Evolutionary conservation across 2,329 filamentous ascomycete species (phyloP).

Genomic region (Fusarium xylarioides): DNA sequence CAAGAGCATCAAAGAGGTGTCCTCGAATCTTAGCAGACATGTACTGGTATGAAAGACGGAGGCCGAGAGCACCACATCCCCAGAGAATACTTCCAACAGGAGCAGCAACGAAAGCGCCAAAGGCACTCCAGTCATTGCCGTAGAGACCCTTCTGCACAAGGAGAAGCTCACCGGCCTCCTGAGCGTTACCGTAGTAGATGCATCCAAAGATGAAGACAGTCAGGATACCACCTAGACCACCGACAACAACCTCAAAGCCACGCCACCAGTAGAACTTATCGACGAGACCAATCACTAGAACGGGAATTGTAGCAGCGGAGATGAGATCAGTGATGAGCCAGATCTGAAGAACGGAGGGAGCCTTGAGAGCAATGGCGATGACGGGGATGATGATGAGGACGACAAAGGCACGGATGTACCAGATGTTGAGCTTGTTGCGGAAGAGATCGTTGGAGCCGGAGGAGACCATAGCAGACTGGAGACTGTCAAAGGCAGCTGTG

Average conservation of each 20-base stretch:
- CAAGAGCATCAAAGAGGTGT: conserved; percentile 72
- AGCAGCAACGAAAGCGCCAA: conserved; percentile 84
- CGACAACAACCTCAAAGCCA: conserved; percentile 82
- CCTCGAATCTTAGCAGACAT: conserved; percentile 65
- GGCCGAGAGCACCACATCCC: conserved; percentile 69
- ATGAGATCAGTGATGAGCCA: conserved; percentile 85
- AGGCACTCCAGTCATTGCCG: conserved; percentile 80
- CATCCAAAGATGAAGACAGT: conserved; percentile 84
- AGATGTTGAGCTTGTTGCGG: conserved; percentile 80
- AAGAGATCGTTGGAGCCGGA: conserved; percentile 86
- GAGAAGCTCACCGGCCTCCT: conserved; percentile 72
- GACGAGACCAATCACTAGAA: conserved; percentile 75
- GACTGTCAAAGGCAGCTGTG: conserved; percentile 80
- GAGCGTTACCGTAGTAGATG: conserved; percentile 77
- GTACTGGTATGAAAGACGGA: conserved; percentile 69
- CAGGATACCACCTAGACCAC: conserved; percentile 79
- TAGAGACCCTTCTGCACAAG: conserved; percentile 79
- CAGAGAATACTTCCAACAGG: conserved; percentile 79
- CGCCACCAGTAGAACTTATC: conserved; percentile 79
- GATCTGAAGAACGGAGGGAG: conserved; percentile 80
- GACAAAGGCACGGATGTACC: conserved; percentile 75
- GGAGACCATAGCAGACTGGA: conserved; percentile 87
- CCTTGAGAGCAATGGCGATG: conserved; percentile 77
- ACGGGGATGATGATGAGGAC: conserved; percentile 78
- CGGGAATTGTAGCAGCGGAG: conserved; percentile 78